Evolutionary conservation across 495 filamentous ascomycete genomes (phyloP).

Genomic region (Zalerion maritima): DNA sequence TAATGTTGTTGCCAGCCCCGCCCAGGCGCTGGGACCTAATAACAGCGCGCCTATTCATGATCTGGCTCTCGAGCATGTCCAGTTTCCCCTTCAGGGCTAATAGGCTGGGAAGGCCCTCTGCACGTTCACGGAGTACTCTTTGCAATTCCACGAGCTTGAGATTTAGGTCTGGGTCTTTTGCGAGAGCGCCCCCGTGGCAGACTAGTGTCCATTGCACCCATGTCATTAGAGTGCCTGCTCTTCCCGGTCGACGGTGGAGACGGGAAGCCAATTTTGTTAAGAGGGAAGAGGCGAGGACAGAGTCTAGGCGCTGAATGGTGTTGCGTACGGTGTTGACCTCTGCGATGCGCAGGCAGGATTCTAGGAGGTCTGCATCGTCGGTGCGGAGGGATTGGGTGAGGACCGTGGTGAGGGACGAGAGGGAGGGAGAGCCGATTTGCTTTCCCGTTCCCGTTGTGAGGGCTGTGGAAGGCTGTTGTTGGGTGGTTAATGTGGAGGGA

Average conservation of each 20-base stretch:
- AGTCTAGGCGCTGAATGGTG: constrained; percentile 82
- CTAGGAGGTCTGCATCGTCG: constrained; percentile 74
- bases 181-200: constrained; percentile 82
- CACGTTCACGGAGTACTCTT: constrained; percentile 72
- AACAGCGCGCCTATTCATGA: constrained; percentile 57
- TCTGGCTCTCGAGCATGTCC: constrained; percentile 78
- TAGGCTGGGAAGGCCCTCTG: constrained; percentile 64
- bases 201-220: constrained; percentile 97
- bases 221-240: constrained; percentile 78
- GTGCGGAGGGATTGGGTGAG: constrained; percentile 85
- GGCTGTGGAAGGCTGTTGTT: constrained; percentile 16
- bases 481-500: constrained; percentile 37
- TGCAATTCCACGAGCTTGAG: constrained; percentile 61
- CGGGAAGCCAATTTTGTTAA: constrained; percentile 75
- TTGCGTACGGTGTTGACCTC: constrained; percentile 62
- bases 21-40: constrained; percentile 18
- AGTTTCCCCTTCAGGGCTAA: constrained; percentile 84
- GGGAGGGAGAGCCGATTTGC: constrained; percentile 39
- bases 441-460: constrained; percentile 27
- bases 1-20: constrained; percentile 25
- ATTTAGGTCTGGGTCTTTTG: constrained; percentile 63
- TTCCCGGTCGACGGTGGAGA: constrained; percentile 72
- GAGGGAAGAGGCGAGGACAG: constrained; percentile 59
- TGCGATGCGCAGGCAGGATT: constrained; percentile 73
- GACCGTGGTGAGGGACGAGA: constrained; percentile 72